Evolutionary conservation across 179 eudicot genomes (phyloP).

Genomic region (Beta macrorhiza): DNA sequence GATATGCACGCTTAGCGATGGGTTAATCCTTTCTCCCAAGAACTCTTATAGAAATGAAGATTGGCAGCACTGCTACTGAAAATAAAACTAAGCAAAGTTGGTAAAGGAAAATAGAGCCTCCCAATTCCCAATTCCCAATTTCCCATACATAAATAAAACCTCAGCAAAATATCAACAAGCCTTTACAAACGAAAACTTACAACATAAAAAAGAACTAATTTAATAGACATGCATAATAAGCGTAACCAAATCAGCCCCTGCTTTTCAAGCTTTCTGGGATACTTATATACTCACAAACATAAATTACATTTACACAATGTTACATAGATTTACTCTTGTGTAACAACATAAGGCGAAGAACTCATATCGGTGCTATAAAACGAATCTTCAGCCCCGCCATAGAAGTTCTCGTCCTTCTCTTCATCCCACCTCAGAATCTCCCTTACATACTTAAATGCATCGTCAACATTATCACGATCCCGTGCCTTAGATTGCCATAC

Average conservation of each 20-base stretch:
- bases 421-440: slow-evolving; percentile 96
- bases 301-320: slow-evolving; percentile 19
- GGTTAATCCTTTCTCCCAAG: background rate
- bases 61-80: no score
- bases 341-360: slow-evolving; percentile 63
- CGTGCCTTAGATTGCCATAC: slow-evolving; percentile 90
- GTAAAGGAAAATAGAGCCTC: background rate
- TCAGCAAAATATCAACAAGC: slow-evolving; percentile 15
- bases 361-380: slow-evolving; percentile 84
- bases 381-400: slow-evolving; percentile 63
- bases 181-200: slow-evolving; percentile 11
- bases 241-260: slow-evolving; percentile 5
- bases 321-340: slow-evolving; percentile 41
- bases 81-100: background rate
- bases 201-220: slow-evolving; percentile 9
- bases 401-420: slow-evolving; percentile 66
- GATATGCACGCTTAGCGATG: no score
- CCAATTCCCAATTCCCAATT: background rate
- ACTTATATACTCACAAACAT: slow-evolving; percentile 17
- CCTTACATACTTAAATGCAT: slow-evolving; percentile 78
- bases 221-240: background rate
- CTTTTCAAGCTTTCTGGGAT: slow-evolving; percentile 20
- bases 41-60: no score
- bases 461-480: slow-evolving; percentile 72
- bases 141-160: background rate